These are phyloP conservation scores for Straminergon stramineum DNA, from an alignment of 225 moss, liverwort and hornwort genomes.

Conservation along the genomic window DNA sequence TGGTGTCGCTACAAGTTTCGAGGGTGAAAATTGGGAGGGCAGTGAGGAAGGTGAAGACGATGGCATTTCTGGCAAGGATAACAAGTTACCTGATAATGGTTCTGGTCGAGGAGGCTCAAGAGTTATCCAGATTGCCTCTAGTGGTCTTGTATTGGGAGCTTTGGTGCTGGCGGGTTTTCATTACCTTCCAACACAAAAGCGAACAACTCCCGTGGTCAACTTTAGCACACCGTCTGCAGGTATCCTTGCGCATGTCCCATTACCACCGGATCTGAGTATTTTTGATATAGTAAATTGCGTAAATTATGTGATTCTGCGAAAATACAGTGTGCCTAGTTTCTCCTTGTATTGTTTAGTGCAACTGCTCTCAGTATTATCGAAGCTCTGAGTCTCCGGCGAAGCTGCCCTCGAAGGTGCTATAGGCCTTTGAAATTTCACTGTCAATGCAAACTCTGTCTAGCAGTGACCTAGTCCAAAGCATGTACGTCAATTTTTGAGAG, in stretches of 20 bases:
- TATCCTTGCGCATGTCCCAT: not conserved
- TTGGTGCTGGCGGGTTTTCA: conserved; percentile 61
- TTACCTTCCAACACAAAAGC: conserved; percentile 36
- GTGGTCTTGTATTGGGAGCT: conserved; percentile 70
- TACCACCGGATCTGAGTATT: not conserved
- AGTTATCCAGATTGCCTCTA: conserved; percentile 49
- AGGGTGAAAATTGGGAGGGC: conserved; percentile 49
- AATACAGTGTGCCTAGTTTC: not conserved
- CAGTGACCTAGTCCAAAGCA: not conserved
- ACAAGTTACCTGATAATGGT: conserved; percentile 2
- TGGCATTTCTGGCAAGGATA: conserved; percentile 18
- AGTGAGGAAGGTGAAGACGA: conserved; percentile 27
- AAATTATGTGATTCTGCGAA: not conserved
- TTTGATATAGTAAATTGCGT: not conserved
- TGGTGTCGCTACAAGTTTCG: conserved; percentile 23
- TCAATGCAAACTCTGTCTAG: not conserved
- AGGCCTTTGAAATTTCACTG: not conserved
- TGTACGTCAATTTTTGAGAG: not conserved
- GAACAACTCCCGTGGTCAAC: conserved; percentile 17
- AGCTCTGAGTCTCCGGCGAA: not conserved
- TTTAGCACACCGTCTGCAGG: conserved; percentile 40
- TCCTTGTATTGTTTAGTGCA: not conserved
- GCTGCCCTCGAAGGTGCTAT: not conserved
- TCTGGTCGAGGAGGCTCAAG: conserved; percentile 25
- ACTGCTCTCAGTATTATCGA: not conserved